Evolutionary conservation across 1,284 basidiomycete species (phyloP).

Genomic region (Anthracocystis setariae): DNA sequence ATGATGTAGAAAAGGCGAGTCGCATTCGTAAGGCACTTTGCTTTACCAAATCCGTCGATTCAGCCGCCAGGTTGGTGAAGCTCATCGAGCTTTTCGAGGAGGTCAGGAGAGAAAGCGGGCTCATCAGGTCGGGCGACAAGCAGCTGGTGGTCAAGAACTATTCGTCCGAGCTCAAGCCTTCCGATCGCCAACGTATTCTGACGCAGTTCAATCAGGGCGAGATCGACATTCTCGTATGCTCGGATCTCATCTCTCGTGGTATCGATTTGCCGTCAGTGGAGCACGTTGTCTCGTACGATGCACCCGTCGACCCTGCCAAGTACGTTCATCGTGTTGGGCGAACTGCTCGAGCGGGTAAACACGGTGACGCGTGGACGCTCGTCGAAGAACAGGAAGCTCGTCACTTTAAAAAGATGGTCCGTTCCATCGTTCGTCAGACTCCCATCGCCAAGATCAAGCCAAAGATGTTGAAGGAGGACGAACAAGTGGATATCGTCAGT

Average conservation of each 20-base stretch:
- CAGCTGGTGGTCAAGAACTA: constrained; percentile 72
- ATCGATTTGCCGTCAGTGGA: constrained; percentile 91
- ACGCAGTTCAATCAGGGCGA: constrained; percentile 82
- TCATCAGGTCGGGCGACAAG: constrained; percentile 51
- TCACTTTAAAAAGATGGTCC: constrained; percentile 48
- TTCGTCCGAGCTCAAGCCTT: constrained; percentile 82
- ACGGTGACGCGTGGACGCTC: constrained; percentile 89
- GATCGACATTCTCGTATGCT: constrained; percentile 88
- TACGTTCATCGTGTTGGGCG: constrained; percentile 96
- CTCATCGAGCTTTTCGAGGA: constrained; percentile 83
- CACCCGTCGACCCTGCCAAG: constrained; percentile 94
- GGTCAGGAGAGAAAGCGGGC: constrained; percentile 31
- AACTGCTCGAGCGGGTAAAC: constrained; percentile 88
- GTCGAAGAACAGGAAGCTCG: constrained; percentile 88
- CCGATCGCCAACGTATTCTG: constrained; percentile 81
- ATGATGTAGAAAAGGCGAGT: constrained; percentile 9
- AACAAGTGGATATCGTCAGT: constrained; percentile 28
- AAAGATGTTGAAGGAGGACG: constrained; percentile 23
- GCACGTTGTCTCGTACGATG: constrained; percentile 93
- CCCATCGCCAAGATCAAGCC: constrained; percentile 46
- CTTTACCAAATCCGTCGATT: constrained; percentile 96
- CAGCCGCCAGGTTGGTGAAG: constrained; percentile 81
- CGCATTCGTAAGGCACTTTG: constrained; percentile 79
- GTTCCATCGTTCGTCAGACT: constrained; percentile 33
- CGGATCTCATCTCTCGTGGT: constrained; percentile 94